Conservation (phyloP, 306 rosid species). For the Prunus mume region DNA sequence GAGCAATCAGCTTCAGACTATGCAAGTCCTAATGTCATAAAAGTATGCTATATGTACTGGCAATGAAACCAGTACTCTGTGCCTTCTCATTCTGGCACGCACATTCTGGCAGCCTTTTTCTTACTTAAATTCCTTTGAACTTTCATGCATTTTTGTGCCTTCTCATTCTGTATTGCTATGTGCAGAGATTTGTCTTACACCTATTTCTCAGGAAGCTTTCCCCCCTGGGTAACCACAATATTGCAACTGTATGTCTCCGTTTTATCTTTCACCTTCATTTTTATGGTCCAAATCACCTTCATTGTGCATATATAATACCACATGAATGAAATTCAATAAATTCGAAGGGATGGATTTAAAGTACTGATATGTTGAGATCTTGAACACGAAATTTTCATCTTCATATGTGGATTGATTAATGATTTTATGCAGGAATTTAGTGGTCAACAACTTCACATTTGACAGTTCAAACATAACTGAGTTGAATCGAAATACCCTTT, state of each 20-base stretch:
- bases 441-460: conserved; percentile 27
- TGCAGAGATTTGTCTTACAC: conserved; percentile 37
- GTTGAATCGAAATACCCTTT: not conserved
- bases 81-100: not conserved
- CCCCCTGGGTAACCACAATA: conserved; percentile 6
- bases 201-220: conserved; percentile 18
- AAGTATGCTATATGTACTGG: no score
- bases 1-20: no score
- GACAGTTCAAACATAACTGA: conserved; percentile 12
- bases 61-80: no score
- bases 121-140: not conserved
- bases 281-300: not conserved
- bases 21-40: no score
- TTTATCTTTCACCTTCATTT: not conserved
- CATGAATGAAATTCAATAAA: no score
- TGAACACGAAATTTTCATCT: not conserved
- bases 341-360: no score
- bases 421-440: conserved; percentile 24
- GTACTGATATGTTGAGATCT: not conserved
- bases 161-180: not conserved
- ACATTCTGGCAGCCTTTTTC: not conserved
- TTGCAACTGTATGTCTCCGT: conserved; percentile 17
- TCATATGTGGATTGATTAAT: not conserved
- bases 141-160: not conserved
- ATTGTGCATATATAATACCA: no score